phyloP scores from a whole-genome alignment of 2,329 filamentous ascomycete species.

The Elsinoe arachidis region DNA sequence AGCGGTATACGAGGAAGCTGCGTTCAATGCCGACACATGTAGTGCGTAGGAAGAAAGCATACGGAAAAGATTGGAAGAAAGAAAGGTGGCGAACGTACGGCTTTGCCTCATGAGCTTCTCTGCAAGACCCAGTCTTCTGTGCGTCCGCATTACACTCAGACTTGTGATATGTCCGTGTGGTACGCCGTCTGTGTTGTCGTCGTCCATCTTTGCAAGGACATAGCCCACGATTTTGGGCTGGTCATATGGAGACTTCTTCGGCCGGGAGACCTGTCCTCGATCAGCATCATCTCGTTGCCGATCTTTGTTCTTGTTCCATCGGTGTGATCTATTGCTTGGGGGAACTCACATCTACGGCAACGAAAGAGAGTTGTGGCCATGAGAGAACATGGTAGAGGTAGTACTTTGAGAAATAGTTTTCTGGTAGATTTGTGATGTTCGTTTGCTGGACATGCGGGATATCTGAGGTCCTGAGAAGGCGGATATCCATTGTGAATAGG shows the following conservation, averaged over 20 bases:
- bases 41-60: too few species aligned
- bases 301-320: too few species aligned
- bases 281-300: background rate
- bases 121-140: conserved; percentile 80
- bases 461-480: conserved; percentile 71
- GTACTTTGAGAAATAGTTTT: conserved; percentile 99
- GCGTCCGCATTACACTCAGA: conserved; percentile 91
- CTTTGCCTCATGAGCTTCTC: conserved; percentile 97
- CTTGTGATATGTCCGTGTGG: conserved; percentile 95
- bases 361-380: conserved; percentile 95
- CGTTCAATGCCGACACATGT: too few species aligned
- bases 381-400: conserved; percentile 98
- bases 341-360: conserved; percentile 67
- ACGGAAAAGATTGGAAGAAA: background rate
- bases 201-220: conserved; percentile 99
- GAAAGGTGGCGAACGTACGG: conserved; percentile 51
- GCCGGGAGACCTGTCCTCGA: conserved; percentile 54
- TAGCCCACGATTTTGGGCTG: conserved; percentile 98
- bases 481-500: conserved; percentile 67
- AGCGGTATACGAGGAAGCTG: too few species aligned
- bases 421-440: conserved; percentile 96
- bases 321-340: background rate
- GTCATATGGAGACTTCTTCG: conserved; percentile 68
- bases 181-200: conserved; percentile 84
- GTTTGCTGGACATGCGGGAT: conserved; percentile 92